A percentile compares a stretch with the other conserved stretches of the same genome.
Evolutionary conservation across 306 rosid species (phyloP).

Genomic region (Sophora flavescens): DNA sequence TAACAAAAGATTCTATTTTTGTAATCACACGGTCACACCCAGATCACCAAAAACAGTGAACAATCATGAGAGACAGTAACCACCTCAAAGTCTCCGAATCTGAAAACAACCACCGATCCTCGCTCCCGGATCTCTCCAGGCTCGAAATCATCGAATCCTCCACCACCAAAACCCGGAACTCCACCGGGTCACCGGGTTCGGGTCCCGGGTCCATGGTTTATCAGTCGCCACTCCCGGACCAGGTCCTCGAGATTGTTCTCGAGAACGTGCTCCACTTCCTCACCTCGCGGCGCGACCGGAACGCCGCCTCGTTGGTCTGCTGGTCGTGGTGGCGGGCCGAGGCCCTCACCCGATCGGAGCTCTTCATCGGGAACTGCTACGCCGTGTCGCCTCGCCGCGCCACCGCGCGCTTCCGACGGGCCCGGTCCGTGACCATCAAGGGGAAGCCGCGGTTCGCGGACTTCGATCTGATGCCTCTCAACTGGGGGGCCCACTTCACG

Average conservation of each 20-base stretch:
- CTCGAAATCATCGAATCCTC: conserved; percentile 47
- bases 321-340: conserved; percentile 82
- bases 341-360: conserved; percentile 88
- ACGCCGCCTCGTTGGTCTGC: conserved; percentile 91
- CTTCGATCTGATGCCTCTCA: conserved; percentile 79
- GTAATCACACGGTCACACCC: conserved; percentile 3
- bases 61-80: conserved; percentile 48
- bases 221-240: conserved; percentile 65
- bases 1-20: conserved; percentile 42
- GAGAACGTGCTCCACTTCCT: conserved; percentile 91
- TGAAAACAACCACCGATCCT: conserved; percentile 68
- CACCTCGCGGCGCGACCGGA: conserved; percentile 78
- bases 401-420: conserved; percentile 61
- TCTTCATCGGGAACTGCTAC: conserved; percentile 87
- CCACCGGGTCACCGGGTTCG: neutral
- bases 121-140: conserved; percentile 60
- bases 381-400: conserved; percentile 74
- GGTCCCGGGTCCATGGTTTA: conserved; percentile 18
- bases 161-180: too few relatives aligned
- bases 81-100: conserved; percentile 45
- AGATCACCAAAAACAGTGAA: neutral
- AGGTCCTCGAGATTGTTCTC: conserved; percentile 80
- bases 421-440: conserved; percentile 68
- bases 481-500: conserved; percentile 85
- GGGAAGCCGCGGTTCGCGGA: conserved; percentile 94